A percentile compares a stretch with the other conserved stretches of the same genome.
Conservation (phyloP, 768 basidiomycete species). For the Saitozyma sp. region DNA sequence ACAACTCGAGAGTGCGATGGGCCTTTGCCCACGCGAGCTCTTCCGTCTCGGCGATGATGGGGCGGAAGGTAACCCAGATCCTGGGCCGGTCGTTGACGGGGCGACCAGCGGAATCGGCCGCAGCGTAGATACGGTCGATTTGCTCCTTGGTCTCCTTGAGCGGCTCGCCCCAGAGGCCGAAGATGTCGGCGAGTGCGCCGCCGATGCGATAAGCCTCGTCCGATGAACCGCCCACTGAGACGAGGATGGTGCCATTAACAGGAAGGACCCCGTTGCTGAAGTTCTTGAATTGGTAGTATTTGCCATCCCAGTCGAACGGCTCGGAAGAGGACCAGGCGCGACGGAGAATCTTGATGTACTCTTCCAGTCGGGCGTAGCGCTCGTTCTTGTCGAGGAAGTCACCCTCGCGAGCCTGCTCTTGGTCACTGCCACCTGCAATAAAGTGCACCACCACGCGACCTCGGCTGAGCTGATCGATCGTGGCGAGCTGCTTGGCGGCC, state of each 20-base stretch:
- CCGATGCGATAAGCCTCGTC: conserved; percentile 35
- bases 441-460: conserved; percentile 40
- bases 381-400: conserved; percentile 34
- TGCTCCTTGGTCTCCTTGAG: conserved; percentile 43
- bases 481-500: conserved; percentile 40
- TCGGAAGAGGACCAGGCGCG: conserved; percentile 31
- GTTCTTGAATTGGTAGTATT: conserved; percentile 38
- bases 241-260: conserved; percentile 20
- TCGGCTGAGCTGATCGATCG: conserved; percentile 26
- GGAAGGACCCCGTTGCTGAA: conserved; percentile 31
- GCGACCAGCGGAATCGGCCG: conserved; percentile 34
- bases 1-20: conserved; percentile 21
- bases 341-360: conserved; percentile 38
- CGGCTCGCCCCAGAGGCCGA: conserved; percentile 42
- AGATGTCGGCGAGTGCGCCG: conserved; percentile 37
- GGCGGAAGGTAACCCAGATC: conserved; percentile 43
- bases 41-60: conserved; percentile 37
- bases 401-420: conserved; percentile 35
- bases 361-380: conserved; percentile 35
- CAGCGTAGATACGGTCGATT: conserved; percentile 38
- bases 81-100: conserved; percentile 28
- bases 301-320: conserved; percentile 37
- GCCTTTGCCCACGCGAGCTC: conserved; percentile 39
- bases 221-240: conserved; percentile 39
- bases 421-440: conserved; percentile 33